A percentile compares a stretch with the other conserved stretches of the same genome.
Evolutionary conservation across 345 rosid species (phyloP).

Genomic region (Brassica carinata): DNA sequence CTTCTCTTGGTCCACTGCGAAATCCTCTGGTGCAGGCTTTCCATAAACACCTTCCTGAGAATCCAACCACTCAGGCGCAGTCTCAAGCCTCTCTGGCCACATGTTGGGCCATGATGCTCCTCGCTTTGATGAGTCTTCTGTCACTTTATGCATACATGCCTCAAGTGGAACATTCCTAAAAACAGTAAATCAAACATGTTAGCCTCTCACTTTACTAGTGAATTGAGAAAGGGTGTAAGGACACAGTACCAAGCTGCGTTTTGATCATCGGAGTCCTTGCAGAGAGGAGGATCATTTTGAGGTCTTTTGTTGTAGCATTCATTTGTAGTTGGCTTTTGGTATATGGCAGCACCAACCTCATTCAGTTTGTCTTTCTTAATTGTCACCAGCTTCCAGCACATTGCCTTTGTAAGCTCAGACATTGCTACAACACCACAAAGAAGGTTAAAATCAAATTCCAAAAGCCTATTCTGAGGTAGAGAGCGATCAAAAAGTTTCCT

Average conservation of each 20-base stretch:
- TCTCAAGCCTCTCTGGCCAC: constrained; percentile 72
- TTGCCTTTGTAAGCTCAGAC: constrained; percentile 63
- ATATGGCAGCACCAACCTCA: constrained; percentile 65
- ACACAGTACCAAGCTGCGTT: constrained; percentile 68
- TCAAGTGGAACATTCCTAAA: constrained; percentile 74
- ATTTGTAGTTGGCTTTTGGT: constrained; percentile 68
- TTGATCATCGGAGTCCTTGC: constrained; percentile 70
- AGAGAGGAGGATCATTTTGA: constrained; percentile 59
- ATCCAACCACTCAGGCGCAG: constrained; percentile 72
- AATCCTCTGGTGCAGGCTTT: constrained; percentile 68
- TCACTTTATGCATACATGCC: constrained; percentile 81
- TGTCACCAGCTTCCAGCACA: constrained; percentile 72
- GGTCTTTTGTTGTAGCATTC: constrained; percentile 60
- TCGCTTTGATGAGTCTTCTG: constrained; percentile 53
- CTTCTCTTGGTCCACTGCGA: constrained; percentile 59
- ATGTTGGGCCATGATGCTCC: constrained; percentile 73
- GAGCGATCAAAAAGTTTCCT: not conserved
- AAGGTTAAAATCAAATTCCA: constrained; percentile 25
- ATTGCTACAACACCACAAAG: constrained; percentile 55
- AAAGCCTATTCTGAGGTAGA: not conserved
- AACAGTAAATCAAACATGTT: not conserved
- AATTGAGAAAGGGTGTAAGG: not conserved
- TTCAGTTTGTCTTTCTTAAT: constrained; percentile 63
- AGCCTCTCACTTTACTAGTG: constrained; percentile 7
- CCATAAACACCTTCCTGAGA: constrained; percentile 67